Percentiles rank a stretch among this genome's conserved stretches.
Evolutionary conservation across 225 moss, liverwort and hornwort species (phyloP).

Genomic region (Polytrichum commune): DNA sequence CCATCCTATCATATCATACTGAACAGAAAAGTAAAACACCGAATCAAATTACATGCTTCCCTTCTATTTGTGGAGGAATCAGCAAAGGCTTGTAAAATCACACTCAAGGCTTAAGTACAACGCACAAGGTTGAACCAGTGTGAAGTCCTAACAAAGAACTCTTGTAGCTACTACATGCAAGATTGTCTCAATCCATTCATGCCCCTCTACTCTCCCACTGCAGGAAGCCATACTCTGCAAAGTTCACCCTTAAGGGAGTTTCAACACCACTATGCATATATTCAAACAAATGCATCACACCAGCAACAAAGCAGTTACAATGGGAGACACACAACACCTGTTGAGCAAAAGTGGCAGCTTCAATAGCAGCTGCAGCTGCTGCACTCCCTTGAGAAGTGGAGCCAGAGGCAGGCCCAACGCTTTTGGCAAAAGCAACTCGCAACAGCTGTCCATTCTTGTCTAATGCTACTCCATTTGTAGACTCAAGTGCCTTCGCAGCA

Average conservation of each 20-base stretch:
- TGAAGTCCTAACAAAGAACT: no score
- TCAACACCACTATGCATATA: not conserved
- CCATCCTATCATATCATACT: constrained; percentile 99
- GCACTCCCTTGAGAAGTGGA: constrained; percentile 72
- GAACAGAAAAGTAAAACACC: constrained; percentile 25
- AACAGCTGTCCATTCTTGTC: constrained; percentile 94
- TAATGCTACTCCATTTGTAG: constrained; percentile 84
- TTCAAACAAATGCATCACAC: not conserved
- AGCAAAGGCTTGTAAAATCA: no score
- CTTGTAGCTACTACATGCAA: no score
- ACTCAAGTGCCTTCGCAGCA: constrained; percentile 84
- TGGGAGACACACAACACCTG: constrained; percentile 45
- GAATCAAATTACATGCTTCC: no score
- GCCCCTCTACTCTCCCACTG: not conserved
- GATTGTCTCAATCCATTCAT: no score
- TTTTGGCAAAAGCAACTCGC: constrained; percentile 96
- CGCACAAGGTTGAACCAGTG: no score
- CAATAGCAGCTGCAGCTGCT: constrained; percentile 96
- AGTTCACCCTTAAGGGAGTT: no score
- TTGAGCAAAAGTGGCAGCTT: constrained; percentile 97
- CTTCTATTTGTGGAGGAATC: no score
- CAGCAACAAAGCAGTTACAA: not conserved
- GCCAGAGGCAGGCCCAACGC: constrained; percentile 76
- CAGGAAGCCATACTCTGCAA: constrained; percentile 1
- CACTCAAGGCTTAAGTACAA: no score